These are phyloP conservation scores for Encephalitozoon hellem DNA, from an alignment of 371 early-diverging fungal genomes.

Conservation along the genomic window DNA sequence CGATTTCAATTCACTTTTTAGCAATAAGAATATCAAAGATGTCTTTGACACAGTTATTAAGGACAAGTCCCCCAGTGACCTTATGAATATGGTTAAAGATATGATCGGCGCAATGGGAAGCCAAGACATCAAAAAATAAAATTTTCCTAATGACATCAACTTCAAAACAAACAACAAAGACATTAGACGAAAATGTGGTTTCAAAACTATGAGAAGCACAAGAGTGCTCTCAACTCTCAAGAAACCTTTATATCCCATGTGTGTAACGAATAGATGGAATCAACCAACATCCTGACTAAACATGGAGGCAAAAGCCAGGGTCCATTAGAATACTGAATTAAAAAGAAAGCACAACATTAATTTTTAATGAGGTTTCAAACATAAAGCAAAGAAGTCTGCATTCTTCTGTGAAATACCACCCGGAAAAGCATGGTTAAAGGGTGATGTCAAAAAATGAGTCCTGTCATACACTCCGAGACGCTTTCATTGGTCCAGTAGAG, in stretches of 20 bases:
- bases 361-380: background rate
- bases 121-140: slow-evolving; percentile 10
- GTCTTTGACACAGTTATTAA: slow-evolving; percentile 9
- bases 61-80: slow-evolving; percentile 32
- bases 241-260: slow-evolving; percentile 1
- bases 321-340: background rate
- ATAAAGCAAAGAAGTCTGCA: background rate
- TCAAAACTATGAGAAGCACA: background rate
- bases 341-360: background rate
- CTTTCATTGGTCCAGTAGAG: background rate
- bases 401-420: background rate
- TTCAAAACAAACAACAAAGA: background rate
- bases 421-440: no score
- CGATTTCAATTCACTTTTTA: background rate
- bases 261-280: background rate
- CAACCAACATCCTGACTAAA: slow-evolving; percentile 3
- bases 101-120: background rate
- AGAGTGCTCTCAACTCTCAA: background rate
- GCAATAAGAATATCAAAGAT: slow-evolving; percentile 3
- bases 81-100: slow-evolving; percentile 2
- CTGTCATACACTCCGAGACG: background rate
- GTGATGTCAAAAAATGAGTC: no score
- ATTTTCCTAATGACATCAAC: background rate
- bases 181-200: slow-evolving; percentile 5
- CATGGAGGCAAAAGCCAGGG: slow-evolving; percentile 1